Evolutionary conservation across 1,139 yeast genomes (phyloP).

Genomic region (Kurtzmaniella quercitrusa): DNA sequence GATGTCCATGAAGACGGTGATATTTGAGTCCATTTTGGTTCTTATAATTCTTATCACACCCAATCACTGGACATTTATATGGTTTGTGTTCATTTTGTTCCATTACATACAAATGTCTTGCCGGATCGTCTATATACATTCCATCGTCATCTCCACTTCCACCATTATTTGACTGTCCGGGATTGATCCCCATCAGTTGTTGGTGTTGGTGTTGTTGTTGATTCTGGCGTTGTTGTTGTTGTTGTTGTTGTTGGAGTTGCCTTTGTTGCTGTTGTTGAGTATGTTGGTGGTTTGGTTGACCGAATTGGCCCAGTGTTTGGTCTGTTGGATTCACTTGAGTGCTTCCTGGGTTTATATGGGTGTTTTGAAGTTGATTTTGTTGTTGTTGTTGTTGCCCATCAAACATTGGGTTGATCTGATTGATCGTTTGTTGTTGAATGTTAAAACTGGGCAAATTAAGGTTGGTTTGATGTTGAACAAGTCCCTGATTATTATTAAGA

Average conservation of each 20-base stretch:
- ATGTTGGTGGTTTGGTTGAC: conserved; percentile 11
- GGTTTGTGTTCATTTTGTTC: conserved; percentile 94
- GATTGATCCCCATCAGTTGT: conserved; percentile 5
- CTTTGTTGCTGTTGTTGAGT: conserved; percentile 12
- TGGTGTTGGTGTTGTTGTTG: conserved; percentile 14
- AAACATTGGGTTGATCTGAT: conserved; percentile 11
- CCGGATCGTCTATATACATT: conserved; percentile 85
- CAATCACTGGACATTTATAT: conserved; percentile 95
- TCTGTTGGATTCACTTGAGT: conserved; percentile 3
- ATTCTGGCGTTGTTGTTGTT: conserved; percentile 13
- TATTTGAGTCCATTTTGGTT: conserved; percentile 96
- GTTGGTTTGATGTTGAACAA: conserved; percentile 9
- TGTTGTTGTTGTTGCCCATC: conserved; percentile 8
- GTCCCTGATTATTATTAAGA: conserved; percentile 33
- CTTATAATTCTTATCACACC: conserved; percentile 95
- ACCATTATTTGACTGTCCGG: conserved; percentile 26
- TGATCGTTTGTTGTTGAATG: conserved; percentile 19
- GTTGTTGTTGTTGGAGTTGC: conserved; percentile 14
- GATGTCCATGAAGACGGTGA: conserved; percentile 96
- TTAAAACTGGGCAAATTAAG: conserved; percentile 17
- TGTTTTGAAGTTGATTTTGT: conserved; percentile 11
- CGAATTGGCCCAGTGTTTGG: conserved; percentile 15
- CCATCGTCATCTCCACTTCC: conserved; percentile 32
- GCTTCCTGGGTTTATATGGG: neutral
- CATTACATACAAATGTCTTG: conserved; percentile 86